phyloP scores from a whole-genome alignment of 495 filamentous ascomycete genomes.

The Lindgomyces ingoldianus region DNA sequence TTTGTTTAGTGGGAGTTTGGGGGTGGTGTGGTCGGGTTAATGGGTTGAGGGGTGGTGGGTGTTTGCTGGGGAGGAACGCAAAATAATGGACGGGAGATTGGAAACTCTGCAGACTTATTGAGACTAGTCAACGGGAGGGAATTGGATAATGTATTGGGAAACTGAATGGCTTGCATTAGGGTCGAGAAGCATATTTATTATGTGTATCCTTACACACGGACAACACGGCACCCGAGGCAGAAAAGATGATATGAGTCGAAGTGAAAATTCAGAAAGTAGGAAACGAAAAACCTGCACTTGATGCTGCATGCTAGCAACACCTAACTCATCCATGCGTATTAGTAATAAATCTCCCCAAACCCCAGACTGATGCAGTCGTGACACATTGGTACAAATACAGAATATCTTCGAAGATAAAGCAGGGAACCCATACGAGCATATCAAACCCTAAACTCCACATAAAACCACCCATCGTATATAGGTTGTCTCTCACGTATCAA shows the following conservation, averaged over 20 bases:
- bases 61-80: not conserved
- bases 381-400: constrained; percentile 1
- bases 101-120: too few relatives aligned
- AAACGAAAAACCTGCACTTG: too few relatives aligned
- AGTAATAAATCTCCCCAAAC: not conserved
- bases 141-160: too few relatives aligned
- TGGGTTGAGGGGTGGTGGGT: constrained; percentile 4
- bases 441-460: not conserved
- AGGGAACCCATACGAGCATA: too few relatives aligned
- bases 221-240: too few relatives aligned
- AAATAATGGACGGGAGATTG: too few relatives aligned
- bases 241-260: too few relatives aligned
- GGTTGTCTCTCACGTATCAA: not conserved
- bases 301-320: not conserved
- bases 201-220: too few relatives aligned
- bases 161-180: too few relatives aligned
- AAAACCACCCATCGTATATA: constrained; percentile 13
- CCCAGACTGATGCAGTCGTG: constrained; percentile 2
- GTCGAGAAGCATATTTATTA: too few relatives aligned
- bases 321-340: not conserved
- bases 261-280: too few relatives aligned
- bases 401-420: not conserved
- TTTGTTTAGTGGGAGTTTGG: not conserved
- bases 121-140: too few relatives aligned
- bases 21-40: constrained; percentile 22